These are phyloP conservation scores for Alternaria longipes DNA, from an alignment of 2,329 filamentous ascomycete species.

Conservation along the genomic window DNA sequence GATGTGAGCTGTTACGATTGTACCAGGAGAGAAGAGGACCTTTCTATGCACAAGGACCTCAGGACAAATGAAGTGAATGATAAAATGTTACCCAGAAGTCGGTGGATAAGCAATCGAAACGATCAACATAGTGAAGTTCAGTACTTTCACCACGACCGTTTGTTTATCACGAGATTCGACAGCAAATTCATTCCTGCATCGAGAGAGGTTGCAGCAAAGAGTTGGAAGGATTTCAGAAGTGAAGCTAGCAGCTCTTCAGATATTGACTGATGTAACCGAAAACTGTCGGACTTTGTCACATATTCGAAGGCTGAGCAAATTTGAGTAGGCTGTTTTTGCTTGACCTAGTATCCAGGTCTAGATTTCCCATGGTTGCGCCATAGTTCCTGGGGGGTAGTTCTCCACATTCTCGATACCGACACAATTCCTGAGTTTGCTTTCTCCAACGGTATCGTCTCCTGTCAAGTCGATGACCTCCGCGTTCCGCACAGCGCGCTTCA, in stretches of 20 bases:
- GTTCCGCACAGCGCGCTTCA: slow-evolving; percentile 3
- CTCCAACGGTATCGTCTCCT: background rate
- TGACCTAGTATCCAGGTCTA: background rate
- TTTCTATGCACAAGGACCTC: background rate
- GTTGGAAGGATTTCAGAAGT: background rate
- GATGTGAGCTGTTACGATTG: background rate
- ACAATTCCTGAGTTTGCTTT: background rate
- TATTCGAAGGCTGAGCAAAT: background rate
- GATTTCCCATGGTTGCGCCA: background rate
- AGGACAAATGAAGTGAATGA: background rate
- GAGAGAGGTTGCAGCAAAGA: background rate
- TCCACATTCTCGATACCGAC: background rate
- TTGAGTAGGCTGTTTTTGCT: background rate
- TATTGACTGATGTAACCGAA: background rate
- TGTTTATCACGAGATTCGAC: background rate
- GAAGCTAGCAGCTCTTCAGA: background rate
- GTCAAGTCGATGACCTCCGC: slow-evolving; percentile 13
- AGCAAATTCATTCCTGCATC: no score
- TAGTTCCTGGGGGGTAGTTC: background rate
- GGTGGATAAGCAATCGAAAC: background rate
- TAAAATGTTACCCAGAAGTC: background rate
- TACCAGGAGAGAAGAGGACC: background rate
- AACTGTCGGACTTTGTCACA: background rate
- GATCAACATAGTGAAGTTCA: background rate
- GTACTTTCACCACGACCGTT: background rate